Evolutionary conservation across 257 asterid species (phyloP), one percentile per base, ranked within the genome.

Genomic region (Thymus quinquecostatus): DNA sequence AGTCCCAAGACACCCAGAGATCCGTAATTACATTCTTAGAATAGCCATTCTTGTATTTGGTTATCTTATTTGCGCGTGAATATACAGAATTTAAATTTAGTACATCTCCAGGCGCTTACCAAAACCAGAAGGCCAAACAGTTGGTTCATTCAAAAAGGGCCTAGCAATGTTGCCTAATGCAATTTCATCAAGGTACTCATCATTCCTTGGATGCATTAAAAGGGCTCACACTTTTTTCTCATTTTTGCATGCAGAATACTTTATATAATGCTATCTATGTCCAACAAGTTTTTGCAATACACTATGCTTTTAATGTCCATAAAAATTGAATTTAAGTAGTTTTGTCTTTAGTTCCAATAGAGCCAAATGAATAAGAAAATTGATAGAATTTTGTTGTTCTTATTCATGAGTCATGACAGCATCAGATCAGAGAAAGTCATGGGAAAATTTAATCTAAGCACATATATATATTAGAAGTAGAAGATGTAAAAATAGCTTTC

Each of bases 81-180:
- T 67, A 51, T 69, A 68, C 70, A 55, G 69, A 66, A 56, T 68
- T 70, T 72, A 65, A 71, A 84, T 66, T 74, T 66, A 56, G 57
- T 72, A 71, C 56, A 71, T 79, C 59, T 76, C 75, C 90, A 94
- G 99, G 81, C 98, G 85, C 79, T 83, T 94, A 70, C 97, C 98
- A 43, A 89, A 77, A 77, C 97, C 99, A 71, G 83, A 91, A 82
- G 99, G 99, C 56, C 99, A 94, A 80, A 94, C 99, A 10, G 98
- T 94, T 68, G 98, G 97, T 64, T 94, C 99, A 61, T 94, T 94
- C 75, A 89, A 67, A 81, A 89, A 85, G 80, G 99, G 99, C 71
- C 87, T 94, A 70, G 60, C 75, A 68, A 89, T 70, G 80, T 78
- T 94, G 83, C 97, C 99, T 21, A 79, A 85, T 68, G 96, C 99